These are phyloP conservation scores for Lathyrus sativus DNA, from an alignment of 306 rosid genomes.

Conservation along the genomic window DNA sequence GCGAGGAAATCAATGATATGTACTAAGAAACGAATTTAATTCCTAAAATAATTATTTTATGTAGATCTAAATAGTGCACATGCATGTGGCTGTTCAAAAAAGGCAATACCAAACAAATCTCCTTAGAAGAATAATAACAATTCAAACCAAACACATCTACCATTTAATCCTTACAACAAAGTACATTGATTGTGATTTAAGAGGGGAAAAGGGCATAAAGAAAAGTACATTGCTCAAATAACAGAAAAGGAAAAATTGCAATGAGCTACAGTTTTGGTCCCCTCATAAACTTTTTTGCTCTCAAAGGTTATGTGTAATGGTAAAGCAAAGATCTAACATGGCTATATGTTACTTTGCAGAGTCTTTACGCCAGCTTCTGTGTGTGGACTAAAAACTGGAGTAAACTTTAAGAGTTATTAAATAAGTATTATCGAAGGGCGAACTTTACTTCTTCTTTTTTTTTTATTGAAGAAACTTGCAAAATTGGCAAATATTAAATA, in stretches of 20 bases:
- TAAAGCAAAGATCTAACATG: constrained; percentile 33
- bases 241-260: not conserved
- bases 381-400: not conserved
- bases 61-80: not conserved
- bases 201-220: not conserved
- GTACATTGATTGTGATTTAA: not conserved
- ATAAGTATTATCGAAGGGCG: no score
- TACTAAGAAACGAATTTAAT: no score
- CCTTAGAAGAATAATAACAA: not conserved
- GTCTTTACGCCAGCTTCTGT: constrained; percentile 30
- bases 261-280: not conserved
- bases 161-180: constrained; percentile 35
- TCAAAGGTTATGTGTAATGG: constrained; percentile 40
- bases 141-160: constrained; percentile 40
- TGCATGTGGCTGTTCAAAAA: constrained; percentile 10
- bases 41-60: not conserved
- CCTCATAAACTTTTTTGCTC: not conserved
- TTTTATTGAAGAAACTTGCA: no score
- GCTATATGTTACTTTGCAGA: constrained; percentile 33
- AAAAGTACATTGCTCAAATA: constrained; percentile 5
- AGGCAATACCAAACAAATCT: constrained; percentile 9
- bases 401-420: not conserved
- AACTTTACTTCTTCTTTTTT: no score
- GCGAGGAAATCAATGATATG: no score
- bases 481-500: no score